Evolutionary conservation across 495 filamentous ascomycete species (phyloP), one percentile per base, ranked within the genome.

Genomic region (Podospora sp.): DNA sequence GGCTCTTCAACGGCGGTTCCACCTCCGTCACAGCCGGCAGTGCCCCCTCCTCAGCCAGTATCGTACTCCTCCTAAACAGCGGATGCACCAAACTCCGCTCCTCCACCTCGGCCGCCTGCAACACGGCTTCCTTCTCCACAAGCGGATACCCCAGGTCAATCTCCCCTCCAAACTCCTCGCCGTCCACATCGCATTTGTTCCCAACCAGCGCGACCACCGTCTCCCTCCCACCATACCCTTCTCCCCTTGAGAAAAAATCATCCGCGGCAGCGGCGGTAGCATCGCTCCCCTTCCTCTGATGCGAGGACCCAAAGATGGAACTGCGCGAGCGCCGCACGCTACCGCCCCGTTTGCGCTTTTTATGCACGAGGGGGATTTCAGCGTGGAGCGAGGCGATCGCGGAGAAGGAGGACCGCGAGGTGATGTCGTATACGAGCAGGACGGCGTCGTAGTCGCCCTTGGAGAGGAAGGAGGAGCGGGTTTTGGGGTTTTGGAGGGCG

Each of bases 361-460:
- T n/a, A 16, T 1, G 33, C 40, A 35, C 26, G 18, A 66, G 68
- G 24, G 66, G 68, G 55, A 74, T 66, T 65, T 74, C 72, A 52
- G 57, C 33, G 60, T 74, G 65, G 3, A 74, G 60, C 0, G 27
- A n/a, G 7, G 57, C 8, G 16, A 53, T 62, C 24, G 60, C 62
- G 26, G 66, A 65, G 33, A 74, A 72, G 6, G 65, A 69, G 16
- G 25, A 46, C 49, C 69, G 72, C 58, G 40, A 65, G 29, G 40
- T 53, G 20, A 74, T 62, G 62, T 72, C 69, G 70, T 74, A 74
- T 27, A 74, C 65, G 21, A 74, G 66, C 8, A 74, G 60, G n/a
- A 74, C 62, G 25, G 72, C 72, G 56, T 74, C 72, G 61, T 70
- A 74, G 22, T 63, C 65, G 0, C 55, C 60, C 36, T 55, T 66